Evolutionary conservation across 1,284 basidiomycete species (phyloP).

Genomic region (Entoloma clypeatum): DNA sequence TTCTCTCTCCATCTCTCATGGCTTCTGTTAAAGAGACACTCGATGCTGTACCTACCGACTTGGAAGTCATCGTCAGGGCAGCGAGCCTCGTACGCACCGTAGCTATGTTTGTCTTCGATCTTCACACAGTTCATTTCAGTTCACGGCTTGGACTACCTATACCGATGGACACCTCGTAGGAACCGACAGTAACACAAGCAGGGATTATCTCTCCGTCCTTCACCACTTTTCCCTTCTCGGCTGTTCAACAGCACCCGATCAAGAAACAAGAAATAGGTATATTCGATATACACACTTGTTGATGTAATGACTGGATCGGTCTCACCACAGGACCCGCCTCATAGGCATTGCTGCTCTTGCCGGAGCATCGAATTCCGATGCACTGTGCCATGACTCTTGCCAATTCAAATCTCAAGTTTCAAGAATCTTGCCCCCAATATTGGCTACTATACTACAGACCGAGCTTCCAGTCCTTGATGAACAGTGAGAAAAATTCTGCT

Average conservation of each 20-base stretch:
- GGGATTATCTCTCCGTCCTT: conserved; percentile 70
- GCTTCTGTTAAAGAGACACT: conserved; percentile 71
- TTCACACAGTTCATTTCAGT: conserved; percentile 40
- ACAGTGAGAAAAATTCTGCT: conserved; percentile 51
- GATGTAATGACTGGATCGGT: conserved; percentile 3
- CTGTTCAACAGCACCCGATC: conserved; percentile 45
- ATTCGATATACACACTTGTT: not conserved
- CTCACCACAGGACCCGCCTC: conserved; percentile 62
- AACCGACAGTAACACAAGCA: conserved; percentile 68
- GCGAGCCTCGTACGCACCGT: conserved; percentile 67
- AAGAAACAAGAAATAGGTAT: conserved; percentile 68
- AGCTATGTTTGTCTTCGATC: not conserved
- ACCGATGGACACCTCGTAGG: conserved; percentile 82
- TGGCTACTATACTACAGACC: conserved; percentile 68
- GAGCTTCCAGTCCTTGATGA: conserved; percentile 59
- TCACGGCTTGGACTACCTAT: conserved; percentile 91
- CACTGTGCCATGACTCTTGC: conserved; percentile 71
- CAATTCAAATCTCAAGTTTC: conserved; percentile 76
- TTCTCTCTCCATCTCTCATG: conserved; percentile 79
- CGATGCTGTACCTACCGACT: conserved; percentile 60
- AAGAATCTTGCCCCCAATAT: conserved; percentile 71
- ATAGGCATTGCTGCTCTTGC: conserved; percentile 84
- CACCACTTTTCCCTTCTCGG: conserved; percentile 66
- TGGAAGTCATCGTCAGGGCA: conserved; percentile 82
- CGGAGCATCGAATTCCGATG: conserved; percentile 82